These are phyloP conservation scores for Acacia melanoxylon DNA, from an alignment of 306 rosid genomes.

Conservation along the genomic window DNA sequence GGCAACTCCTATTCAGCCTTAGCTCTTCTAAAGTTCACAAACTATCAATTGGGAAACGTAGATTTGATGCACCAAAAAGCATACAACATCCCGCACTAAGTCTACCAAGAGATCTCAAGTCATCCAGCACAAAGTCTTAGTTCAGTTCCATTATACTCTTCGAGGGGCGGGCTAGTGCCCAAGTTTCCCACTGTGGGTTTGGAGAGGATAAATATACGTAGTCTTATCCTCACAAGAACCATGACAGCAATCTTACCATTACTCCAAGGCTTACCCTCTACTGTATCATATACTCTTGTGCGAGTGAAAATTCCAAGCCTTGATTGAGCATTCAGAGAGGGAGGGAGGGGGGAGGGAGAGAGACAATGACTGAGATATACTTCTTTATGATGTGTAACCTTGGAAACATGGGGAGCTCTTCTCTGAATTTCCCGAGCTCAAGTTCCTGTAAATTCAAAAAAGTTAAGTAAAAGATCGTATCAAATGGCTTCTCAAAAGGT, in stretches of 20 bases:
- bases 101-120: not conserved
- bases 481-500: not conserved
- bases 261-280: too few species aligned
- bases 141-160: too few species aligned
- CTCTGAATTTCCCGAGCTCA: not conserved
- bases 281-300: not conserved
- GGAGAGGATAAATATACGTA: too few species aligned
- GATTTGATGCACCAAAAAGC: not conserved
- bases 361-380: not conserved
- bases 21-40: not conserved
- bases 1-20: not conserved
- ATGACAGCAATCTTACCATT: too few species aligned
- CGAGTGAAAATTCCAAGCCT: not conserved
- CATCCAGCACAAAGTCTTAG: not conserved
- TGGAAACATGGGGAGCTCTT: not conserved
- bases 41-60: not conserved
- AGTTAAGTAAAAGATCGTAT: not conserved
- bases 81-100: not conserved
- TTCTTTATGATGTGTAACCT: not conserved
- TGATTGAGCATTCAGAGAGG: not conserved
- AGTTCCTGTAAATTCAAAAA: not conserved
- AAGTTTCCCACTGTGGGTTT: too few species aligned
- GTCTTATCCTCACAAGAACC: too few species aligned
- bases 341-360: not conserved
- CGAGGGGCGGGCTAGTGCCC: too few species aligned